phyloP scores from a whole-genome alignment of 768 basidiomycete species.

The Auriscalpium microsporum region DNA sequence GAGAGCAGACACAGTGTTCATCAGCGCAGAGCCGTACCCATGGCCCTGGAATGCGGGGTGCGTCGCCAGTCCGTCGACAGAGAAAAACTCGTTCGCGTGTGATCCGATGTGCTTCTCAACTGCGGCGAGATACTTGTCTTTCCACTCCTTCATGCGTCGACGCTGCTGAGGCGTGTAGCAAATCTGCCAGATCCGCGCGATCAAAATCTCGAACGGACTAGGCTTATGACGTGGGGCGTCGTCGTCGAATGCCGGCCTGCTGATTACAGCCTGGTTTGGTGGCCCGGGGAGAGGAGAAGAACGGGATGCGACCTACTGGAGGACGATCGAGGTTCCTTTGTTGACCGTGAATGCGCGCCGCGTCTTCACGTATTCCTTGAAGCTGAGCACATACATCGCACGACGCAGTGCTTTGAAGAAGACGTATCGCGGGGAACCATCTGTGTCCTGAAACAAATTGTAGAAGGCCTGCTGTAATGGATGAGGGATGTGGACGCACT shows the following conservation, averaged over 20 bases:
- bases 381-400: background rate
- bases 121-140: background rate
- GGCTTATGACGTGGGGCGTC: background rate
- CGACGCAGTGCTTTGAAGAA: background rate
- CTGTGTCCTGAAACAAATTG: background rate
- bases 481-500: background rate
- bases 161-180: background rate
- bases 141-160: background rate
- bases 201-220: background rate
- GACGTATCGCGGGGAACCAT: background rate
- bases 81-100: background rate
- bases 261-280: background rate
- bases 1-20: background rate
- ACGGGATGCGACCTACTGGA: background rate
- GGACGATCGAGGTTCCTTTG: background rate
- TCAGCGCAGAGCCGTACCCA: slow-evolving; percentile 2
- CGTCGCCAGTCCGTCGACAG: background rate
- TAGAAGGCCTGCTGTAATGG: background rate
- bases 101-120: background rate
- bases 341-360: background rate
- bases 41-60: slow-evolving; percentile 1
- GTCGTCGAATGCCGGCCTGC: background rate
- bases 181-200: background rate
- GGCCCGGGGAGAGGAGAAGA: background rate
- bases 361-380: background rate